Evolutionary conservation across 2,329 filamentous ascomycete genomes (phyloP), one percentile per base, ranked within the genome.

Genomic region (Penicillium vulpinum): DNA sequence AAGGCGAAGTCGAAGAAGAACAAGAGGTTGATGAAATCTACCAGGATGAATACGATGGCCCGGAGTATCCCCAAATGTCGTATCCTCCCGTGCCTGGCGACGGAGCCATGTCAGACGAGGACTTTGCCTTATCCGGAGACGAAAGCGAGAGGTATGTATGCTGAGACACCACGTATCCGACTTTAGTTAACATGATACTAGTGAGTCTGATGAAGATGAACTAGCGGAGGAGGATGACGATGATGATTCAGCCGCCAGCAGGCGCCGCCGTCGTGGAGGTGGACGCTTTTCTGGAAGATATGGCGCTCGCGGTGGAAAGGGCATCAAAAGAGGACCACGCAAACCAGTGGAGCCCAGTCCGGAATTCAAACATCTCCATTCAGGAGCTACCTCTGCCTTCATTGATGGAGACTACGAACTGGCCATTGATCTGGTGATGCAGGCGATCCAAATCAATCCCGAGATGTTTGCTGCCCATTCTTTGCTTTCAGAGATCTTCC

Each of bases 391-490:
- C 1, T 75, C 75, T 45, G 78, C 79, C 18, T 81, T 80, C 57
- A 79, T 80, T 52, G 76, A 80, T 59, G 71, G 74, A 9, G 73
- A 80, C 48, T 78, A 77, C 56, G 78, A 76, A 51, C 73, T 69
- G 64, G 81, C 73, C 48, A 77, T 70, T 50, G 67, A 75, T 7
- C 62, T 77, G 11, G 74, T 79, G 38, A 75, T 77, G 55, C 71
- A 78, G 58, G 83, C 83, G 9, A 79, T 85, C 31, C 74, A 79
- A 39, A 72, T 78, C 29, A 87, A 88, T 62, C 85, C 85, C 0
- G 85, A 87, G 67, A 83, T 87, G 62, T 87, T 84, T 67, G 78
- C 80, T 28, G 83, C 85, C 15, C 83, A 88, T 73, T 83, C 80
- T 51, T 73, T 87, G 21, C 74, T 87, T 8, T 85, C 84, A 0